Percentiles rank a stretch among this genome's conserved stretches.
These are phyloP conservation scores for Cystobasidium pallidum DNA, from an alignment of 1,284 basidiomycete species.

Conservation along the genomic window DNA sequence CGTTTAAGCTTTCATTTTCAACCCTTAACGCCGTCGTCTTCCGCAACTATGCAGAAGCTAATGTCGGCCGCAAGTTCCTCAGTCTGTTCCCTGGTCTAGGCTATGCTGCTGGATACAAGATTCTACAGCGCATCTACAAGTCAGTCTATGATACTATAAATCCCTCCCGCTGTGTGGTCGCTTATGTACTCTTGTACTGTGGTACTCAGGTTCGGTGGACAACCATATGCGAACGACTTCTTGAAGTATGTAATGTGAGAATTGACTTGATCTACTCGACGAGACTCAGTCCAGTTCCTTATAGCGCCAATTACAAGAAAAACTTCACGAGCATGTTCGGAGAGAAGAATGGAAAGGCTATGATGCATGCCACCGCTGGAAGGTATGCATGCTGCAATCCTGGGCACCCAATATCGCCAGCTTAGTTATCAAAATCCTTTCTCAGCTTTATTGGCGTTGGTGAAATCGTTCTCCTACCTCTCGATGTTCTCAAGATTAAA, in stretches of 20 bases:
- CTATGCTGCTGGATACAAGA: constrained; percentile 97
- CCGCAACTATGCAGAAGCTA: constrained; percentile 75
- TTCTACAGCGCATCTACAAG: constrained; percentile 83
- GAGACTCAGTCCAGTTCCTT: not conserved
- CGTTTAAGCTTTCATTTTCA: constrained; percentile 18
- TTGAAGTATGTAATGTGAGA: constrained; percentile 60
- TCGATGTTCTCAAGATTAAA: constrained; percentile 98
- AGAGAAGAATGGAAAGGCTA: constrained; percentile 92
- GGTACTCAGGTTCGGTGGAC: constrained; percentile 84
- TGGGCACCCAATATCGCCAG: too few relatives aligned
- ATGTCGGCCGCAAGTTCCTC: constrained; percentile 67
- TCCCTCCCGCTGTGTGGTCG: not conserved
- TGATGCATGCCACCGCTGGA: constrained; percentile 94
- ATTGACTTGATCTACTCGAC: not conserved
- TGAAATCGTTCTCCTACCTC: constrained; percentile 90
- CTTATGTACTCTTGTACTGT: not conserved
- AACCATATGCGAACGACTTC: constrained; percentile 95
- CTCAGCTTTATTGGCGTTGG: constrained; percentile 88
- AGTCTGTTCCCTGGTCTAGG: constrained; percentile 97
- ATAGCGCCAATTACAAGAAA: constrained; percentile 61
- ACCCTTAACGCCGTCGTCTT: constrained; percentile 77
- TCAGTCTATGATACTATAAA: not conserved
- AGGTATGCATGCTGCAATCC: too few relatives aligned
- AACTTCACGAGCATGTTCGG: constrained; percentile 87
- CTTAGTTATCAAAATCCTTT: too few relatives aligned